Percentiles rank a stretch among this genome's conserved stretches.
Conservation (phyloP, 2,329 filamentous ascomycete species). For the Fusarium brevicatenulatum region DNA sequence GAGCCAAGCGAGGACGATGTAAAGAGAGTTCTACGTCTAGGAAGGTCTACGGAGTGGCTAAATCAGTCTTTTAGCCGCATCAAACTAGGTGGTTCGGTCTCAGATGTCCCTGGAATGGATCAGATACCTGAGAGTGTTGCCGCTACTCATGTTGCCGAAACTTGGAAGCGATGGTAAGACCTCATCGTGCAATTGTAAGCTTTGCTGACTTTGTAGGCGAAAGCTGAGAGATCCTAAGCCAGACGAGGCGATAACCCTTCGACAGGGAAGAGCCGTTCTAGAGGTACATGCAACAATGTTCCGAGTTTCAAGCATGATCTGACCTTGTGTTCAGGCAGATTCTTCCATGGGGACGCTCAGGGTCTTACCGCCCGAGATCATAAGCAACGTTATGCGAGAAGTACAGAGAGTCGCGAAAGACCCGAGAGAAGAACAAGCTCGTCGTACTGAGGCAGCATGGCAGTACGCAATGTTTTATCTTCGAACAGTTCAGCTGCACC, state of each 20-base stretch:
- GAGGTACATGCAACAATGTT: not conserved
- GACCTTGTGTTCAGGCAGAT: not conserved
- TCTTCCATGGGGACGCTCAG: fast-evolving
- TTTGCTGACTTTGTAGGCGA: not conserved
- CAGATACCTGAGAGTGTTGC: not conserved
- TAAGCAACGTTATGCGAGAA: not conserved
- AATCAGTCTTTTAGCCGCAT: not conserved
- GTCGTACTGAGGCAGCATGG: not conserved
- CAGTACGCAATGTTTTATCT: not conserved
- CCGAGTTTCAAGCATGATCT: not conserved
- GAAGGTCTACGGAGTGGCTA: not conserved
- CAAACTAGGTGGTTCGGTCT: fast-evolving
- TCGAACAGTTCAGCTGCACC: not conserved
- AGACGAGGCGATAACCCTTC: not conserved
- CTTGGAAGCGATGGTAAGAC: not conserved
- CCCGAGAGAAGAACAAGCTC: fast-evolving
- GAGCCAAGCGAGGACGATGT: not conserved
- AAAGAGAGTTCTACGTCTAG: fast-evolving
- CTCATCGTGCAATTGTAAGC: fast-evolving
- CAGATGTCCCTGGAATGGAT: not conserved
- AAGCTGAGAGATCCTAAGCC: not conserved
- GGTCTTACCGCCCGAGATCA: not conserved
- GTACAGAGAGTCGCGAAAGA: not conserved
- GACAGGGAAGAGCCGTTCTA: not conserved
- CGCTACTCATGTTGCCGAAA: not conserved